A percentile compares a stretch with the other conserved stretches of the same genome.
phyloP scores from a whole-genome alignment of 306 rosid species.

The Canavalia ensiformis region DNA sequence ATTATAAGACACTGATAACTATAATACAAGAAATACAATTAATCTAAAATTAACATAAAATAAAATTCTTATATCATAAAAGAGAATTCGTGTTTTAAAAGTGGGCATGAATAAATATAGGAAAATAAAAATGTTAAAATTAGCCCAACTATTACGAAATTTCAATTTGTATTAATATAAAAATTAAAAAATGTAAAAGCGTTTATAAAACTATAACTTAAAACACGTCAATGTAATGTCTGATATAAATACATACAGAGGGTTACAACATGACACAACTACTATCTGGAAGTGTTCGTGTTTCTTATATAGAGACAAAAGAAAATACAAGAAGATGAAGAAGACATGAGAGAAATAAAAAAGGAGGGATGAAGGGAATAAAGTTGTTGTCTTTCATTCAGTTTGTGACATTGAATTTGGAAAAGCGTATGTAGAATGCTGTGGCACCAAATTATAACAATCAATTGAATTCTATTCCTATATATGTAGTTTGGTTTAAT shows the following conservation, averaged over 20 bases:
- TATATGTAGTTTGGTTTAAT: not conserved
- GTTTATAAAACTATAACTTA: no score
- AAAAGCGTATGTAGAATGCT: conserved; percentile 1
- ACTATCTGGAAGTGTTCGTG: no score
- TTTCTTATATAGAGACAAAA: not conserved
- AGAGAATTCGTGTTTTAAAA: not conserved
- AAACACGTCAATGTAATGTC: no score
- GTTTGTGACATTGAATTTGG: not conserved
- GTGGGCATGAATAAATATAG: not conserved
- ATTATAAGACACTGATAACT: not conserved
- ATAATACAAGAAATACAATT: not conserved
- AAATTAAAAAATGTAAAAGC: no score
- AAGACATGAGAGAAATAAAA: not conserved
- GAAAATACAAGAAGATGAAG: not conserved
- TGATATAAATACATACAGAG: no score
- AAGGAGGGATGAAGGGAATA: not conserved
- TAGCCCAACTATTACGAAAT: no score
- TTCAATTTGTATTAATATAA: no score
- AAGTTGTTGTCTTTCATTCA: not conserved
- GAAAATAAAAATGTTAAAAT: no score
- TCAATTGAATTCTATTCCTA: no score
- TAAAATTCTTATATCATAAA: not conserved
- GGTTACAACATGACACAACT: no score
- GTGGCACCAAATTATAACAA: no score
- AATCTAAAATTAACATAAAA: not conserved